Percentiles rank a stretch among this genome's conserved stretches.
Conservation (phyloP, 164 flowering plant genomes). For the Cinnamomum chago region DNA sequence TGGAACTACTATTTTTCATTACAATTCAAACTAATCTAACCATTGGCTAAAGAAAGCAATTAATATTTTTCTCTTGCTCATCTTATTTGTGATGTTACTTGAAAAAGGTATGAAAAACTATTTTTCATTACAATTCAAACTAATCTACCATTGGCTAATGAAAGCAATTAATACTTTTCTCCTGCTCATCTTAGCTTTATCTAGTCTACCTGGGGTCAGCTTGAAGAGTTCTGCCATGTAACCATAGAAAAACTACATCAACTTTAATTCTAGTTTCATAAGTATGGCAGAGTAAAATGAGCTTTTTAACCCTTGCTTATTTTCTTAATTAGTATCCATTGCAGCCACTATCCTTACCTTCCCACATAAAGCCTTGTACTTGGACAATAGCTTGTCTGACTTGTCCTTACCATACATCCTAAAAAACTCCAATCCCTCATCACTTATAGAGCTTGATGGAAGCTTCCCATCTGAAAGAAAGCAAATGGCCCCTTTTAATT, state of each 20-base stretch:
- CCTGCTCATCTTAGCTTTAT: neutral
- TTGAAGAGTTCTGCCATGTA: neutral
- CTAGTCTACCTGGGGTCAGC: too few species aligned
- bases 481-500: neutral
- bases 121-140: neutral
- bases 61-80: neutral
- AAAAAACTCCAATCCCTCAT: conserved; percentile 37
- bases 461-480: conserved; percentile 57
- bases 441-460: conserved; percentile 53
- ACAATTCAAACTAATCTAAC: too few species aligned
- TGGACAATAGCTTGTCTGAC: conserved; percentile 36
- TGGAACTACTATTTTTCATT: neutral
- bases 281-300: too few species aligned
- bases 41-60: neutral
- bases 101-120: neutral
- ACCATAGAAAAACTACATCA: too few species aligned
- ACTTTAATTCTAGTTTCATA: neutral
- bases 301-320: too few species aligned
- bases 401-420: conserved; percentile 46
- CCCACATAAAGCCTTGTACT: conserved; percentile 49
- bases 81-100: neutral
- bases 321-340: too few species aligned
- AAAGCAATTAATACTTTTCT: neutral
- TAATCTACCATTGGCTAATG: neutral
- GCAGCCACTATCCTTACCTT: conserved; percentile 32